Conservation (phyloP, 257 asterid species). For the Eucommia ulmoides region DNA sequence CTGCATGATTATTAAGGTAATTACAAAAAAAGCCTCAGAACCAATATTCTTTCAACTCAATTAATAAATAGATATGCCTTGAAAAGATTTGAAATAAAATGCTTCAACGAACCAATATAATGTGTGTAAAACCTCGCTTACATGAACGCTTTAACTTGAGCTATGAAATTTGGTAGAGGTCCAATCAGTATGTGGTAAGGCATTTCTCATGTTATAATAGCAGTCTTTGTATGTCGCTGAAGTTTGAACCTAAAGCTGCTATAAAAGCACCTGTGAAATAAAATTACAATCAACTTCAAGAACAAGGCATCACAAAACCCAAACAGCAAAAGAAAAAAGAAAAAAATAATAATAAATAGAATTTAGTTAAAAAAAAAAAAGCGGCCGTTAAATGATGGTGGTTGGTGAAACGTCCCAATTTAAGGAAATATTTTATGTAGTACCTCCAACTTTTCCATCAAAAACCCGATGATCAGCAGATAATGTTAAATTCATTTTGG, state of each 20-base stretch:
- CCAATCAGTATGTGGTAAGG: too few relatives aligned
- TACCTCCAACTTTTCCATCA: conserved; percentile 97
- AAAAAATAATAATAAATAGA: neutral
- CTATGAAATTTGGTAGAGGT: too few relatives aligned
- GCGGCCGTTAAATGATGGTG: neutral
- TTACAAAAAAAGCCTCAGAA: too few relatives aligned
- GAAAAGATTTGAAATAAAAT: too few relatives aligned
- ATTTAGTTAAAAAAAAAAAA: neutral
- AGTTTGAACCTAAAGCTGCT: conserved; percentile 53
- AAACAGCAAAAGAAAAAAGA: neutral
- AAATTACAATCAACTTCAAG: conserved; percentile 8
- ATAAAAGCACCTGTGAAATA: conserved; percentile 49
- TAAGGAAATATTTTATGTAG: neutral
- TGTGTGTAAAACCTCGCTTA: too few relatives aligned
- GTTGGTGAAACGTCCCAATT: neutral
- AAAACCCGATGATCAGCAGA: conserved; percentile 97
- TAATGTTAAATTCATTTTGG: conserved; percentile 72
- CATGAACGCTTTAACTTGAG: too few relatives aligned
- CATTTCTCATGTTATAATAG: conserved; percentile 36
- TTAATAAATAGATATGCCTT: too few relatives aligned
- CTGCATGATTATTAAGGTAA: too few relatives aligned
- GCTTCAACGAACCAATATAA: too few relatives aligned
- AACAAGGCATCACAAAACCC: neutral
- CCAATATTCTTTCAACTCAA: too few relatives aligned
- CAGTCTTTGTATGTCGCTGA: conserved; percentile 69